Percentiles rank a stretch among this genome's conserved stretches.
Evolutionary conservation across 2,329 filamentous ascomycete species (phyloP).

Genomic region (Cytospora chrysosperma): DNA sequence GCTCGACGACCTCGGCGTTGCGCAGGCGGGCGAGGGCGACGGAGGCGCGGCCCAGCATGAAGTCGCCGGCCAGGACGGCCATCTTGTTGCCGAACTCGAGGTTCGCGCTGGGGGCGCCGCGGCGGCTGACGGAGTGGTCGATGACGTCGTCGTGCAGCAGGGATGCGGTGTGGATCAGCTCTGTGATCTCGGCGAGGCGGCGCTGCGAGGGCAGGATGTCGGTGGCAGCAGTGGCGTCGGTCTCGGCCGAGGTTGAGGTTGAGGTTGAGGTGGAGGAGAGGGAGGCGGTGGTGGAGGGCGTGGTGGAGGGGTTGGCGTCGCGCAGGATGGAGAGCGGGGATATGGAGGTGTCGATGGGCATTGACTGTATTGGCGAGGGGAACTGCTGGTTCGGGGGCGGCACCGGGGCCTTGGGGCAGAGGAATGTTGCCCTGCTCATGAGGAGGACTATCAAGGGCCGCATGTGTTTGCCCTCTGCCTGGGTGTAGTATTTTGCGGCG

Average conservation of each 20-base stretch:
- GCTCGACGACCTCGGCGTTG: slow-evolving; percentile 91
- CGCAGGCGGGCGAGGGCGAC: slow-evolving; percentile 87
- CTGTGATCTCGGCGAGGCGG: slow-evolving; percentile 91
- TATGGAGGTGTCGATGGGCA: slow-evolving; percentile 52
- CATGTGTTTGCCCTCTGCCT: slow-evolving; percentile 94
- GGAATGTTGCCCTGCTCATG: slow-evolving; percentile 91
- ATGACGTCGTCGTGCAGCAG: slow-evolving; percentile 98
- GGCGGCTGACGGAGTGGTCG: slow-evolving; percentile 82
- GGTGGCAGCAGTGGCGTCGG: slow-evolving; percentile 45
- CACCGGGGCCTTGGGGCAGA: slow-evolving; percentile 60
- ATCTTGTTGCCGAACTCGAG: slow-evolving; percentile 98
- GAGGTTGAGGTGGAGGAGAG: neutral
- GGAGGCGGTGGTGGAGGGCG: slow-evolving; percentile 54
- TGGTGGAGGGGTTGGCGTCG: slow-evolving; percentile 76
- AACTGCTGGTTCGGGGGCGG: slow-evolving; percentile 43
- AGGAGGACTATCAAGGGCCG: slow-evolving; percentile 91
- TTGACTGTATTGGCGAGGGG: slow-evolving; percentile 31
- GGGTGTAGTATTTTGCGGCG: slow-evolving; percentile 97
- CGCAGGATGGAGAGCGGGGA: slow-evolving; percentile 61
- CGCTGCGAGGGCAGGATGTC: slow-evolving; percentile 91
- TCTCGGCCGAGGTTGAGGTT: slow-evolving; percentile 39
- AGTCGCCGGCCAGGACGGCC: slow-evolving; percentile 97
- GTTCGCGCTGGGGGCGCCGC: slow-evolving; percentile 85
- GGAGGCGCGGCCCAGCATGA: slow-evolving; percentile 87
- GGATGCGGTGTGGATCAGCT: slow-evolving; percentile 95